Conservation (phyloP, 1,284 basidiomycete genomes). For the Ceratorhiza oryzae-sativae region DNA sequence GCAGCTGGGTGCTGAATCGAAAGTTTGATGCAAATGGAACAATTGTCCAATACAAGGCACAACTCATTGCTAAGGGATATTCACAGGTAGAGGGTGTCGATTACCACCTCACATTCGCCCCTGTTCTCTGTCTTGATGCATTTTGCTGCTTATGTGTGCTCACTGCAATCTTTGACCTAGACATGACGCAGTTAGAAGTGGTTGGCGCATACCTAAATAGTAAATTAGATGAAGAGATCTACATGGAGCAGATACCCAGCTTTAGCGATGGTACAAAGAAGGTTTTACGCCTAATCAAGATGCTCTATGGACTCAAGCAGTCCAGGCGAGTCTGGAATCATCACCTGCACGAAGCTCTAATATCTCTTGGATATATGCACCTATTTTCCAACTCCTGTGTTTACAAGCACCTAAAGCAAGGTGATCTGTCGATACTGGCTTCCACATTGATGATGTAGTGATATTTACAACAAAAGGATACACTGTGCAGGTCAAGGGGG, state of each 20-base stretch:
- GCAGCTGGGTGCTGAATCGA: not conserved
- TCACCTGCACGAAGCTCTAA: not conserved
- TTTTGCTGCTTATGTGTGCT: too few species aligned
- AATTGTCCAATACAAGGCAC: not conserved
- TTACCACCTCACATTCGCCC: slow-evolving; percentile 26
- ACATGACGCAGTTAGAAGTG: too few species aligned
- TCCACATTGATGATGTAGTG: slow-evolving; percentile 7
- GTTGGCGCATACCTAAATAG: too few species aligned
- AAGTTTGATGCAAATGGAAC: not conserved
- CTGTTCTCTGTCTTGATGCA: not conserved
- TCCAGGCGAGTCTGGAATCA: slow-evolving; percentile 9
- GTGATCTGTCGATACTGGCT: not conserved
- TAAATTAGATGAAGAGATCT: too few species aligned
- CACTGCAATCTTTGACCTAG: too few species aligned
- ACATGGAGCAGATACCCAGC: too few species aligned
- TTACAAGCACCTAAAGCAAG: not conserved
- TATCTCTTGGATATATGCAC: slow-evolving; percentile 6
- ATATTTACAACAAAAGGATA: slow-evolving; percentile 19
- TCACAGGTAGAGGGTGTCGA: slow-evolving; percentile 6
- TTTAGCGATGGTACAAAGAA: too few species aligned
- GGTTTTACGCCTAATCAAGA: too few species aligned
- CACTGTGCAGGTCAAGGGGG: not conserved
- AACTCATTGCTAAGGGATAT: slow-evolving; percentile 4
- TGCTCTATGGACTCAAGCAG: too few species aligned
- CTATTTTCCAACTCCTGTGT: slow-evolving; percentile 13